Base-by-base conservation (phyloP, 1,139 yeast species). In the Trichomonascaceae sp. region DNA sequence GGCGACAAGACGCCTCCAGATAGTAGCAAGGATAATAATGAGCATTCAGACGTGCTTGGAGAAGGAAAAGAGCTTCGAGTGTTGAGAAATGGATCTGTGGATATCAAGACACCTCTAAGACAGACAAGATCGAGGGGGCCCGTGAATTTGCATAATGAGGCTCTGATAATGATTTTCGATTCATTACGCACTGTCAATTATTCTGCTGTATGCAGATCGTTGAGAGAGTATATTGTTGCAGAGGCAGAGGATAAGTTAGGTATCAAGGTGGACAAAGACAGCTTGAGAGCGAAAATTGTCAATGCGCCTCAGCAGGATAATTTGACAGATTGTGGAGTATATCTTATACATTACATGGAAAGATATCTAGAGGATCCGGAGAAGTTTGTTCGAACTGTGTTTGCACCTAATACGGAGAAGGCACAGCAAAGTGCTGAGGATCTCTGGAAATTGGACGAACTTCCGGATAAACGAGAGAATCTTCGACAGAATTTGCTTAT, bases 271-370 rank as follows among this genome's bases (percentile, higher is more conserved):
- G 70, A 72, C 15, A 74, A 74, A n/a, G 69, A 71, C 4, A 76
- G 75, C 49, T 71, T 79, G 38, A 55, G 67, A 48, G 67, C 73
- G 52, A 70, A 75, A 53, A 72, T 75, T 3, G 85, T 87, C 5
- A 66, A 73, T 30, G 95, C 90, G 0, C 96, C 97, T 0, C 83
- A 79, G 58, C 99, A 95, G 66, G 83, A 83, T 50, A 95, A 95
- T 66, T 84, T 84, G 70, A 88, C 91, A 65, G 99, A 95, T 67
- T 95, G 99, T 72, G 99, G 99, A 1, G 82, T 95, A 20, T 97
- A 88, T 71, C 87, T 93, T 4, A 84, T 95, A 24, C 85, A 85
- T 63, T 93, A 88, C 63, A 80, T 87, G 20, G 78, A 80, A 57
- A 80, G 79, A 61, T 86, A 91, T 73, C 73, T 88, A 51, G 70